phyloP scores from a whole-genome alignment of 345 rosid genomes.

The Moringa oleifera region DNA sequence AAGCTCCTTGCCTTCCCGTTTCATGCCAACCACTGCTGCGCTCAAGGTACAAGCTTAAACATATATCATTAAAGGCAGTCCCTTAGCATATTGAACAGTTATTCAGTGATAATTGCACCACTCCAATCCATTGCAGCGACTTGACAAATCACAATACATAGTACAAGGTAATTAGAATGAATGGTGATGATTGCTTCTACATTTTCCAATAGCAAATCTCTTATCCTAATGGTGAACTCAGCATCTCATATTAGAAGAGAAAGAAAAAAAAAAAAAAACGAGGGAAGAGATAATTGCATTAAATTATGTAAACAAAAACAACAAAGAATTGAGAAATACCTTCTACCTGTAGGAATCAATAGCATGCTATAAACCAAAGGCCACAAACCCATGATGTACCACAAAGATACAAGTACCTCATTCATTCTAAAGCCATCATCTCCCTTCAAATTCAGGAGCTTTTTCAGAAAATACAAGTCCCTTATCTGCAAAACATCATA shows the following conservation, averaged over 20 bases:
- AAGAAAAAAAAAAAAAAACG: too few relatives aligned
- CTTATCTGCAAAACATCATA: constrained; percentile 44
- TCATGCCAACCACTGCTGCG: background rate
- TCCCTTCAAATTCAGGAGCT: constrained; percentile 68
- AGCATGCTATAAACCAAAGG: constrained; percentile 75
- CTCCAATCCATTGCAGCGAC: background rate
- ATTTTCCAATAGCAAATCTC: background rate
- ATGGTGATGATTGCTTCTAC: background rate
- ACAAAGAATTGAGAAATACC: constrained; percentile 37
- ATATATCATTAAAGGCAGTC: background rate
- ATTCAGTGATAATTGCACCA: too few relatives aligned
- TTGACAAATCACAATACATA: too few relatives aligned
- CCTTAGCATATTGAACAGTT: background rate
- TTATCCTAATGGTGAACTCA: too few relatives aligned
- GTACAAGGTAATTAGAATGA: background rate
- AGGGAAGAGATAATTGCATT: background rate
- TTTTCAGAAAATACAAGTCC: constrained; percentile 76
- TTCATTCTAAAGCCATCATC: constrained; percentile 92
- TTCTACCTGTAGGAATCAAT: constrained; percentile 73
- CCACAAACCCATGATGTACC: constrained; percentile 94
- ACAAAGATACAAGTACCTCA: constrained; percentile 65
- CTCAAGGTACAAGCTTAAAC: background rate
- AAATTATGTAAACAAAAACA: background rate
- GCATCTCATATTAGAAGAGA: background rate
- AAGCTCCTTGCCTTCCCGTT: background rate